Evolutionary conservation across 495 filamentous ascomycete genomes (phyloP), one percentile per base, ranked within the genome.

Genomic region (Tricharina praecox): DNA sequence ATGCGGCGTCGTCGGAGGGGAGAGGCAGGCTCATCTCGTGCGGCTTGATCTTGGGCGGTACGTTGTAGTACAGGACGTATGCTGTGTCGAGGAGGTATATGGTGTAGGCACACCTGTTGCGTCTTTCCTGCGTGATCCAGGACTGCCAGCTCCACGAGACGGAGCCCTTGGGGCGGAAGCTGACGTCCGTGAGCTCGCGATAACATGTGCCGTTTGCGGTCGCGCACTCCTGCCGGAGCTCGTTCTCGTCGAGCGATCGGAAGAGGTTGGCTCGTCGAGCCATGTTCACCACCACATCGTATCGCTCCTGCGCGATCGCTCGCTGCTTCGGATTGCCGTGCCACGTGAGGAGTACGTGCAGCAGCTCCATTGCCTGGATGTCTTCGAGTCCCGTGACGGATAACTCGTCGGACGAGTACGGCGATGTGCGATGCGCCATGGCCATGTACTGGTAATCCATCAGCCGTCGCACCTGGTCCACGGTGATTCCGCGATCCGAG

Each of bases 111-210:
- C 72, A 54, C 23, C 78, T 67, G 11, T 70, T 71, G 34, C 76
- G 69, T 54, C 73, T 75, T 59, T 81, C 79, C 49, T 82, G 79
- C 53, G 78, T 75, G 21, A 78, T 63, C 79, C 79, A 82, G 13
- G 64, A 53, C 16, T 44, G 45, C 79, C 79, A 82, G 50, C 74
- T 45, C 57, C 57, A 60, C 4, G 16, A 43, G 4, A 28, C 25
- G 9, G 36, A 35, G 15, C 16, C 35, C 5, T 26, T 8, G 35
- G 45, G 34, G 19, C 30, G 18, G 26, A 24, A 43, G 23, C 50
- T 49, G n/a, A 40, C n/a, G 18, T 40, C 37, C 2, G 34, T 39
- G 23, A 52, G 50, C 44, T 63, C 60, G 45, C 70, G 68, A 11
- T 68, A 60, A 33, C 53, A 46, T 33, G 66, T 69, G 48, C 61